Conservation (phyloP, 345 rosid species). For the Populus pruinosa region DNA sequence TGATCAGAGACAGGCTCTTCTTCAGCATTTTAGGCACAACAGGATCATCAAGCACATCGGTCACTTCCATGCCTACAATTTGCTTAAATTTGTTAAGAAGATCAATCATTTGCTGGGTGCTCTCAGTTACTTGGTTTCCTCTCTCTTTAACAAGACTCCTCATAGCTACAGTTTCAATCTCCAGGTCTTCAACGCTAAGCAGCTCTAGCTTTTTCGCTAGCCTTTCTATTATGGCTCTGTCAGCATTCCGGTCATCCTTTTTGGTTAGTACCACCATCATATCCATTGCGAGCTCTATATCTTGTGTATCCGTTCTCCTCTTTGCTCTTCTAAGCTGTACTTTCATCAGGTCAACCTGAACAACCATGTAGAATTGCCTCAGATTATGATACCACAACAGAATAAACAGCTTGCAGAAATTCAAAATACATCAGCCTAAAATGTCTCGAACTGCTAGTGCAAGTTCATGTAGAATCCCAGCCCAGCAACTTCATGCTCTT, state of each 20-base stretch:
- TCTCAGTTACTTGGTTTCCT: constrained; percentile 37
- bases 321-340: constrained; percentile 52
- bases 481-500: neutral
- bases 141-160: constrained; percentile 45
- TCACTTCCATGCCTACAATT: constrained; percentile 51
- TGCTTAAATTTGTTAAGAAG: constrained; percentile 67
- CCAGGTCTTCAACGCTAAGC: constrained; percentile 49
- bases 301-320: constrained; percentile 72
- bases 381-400: neutral
- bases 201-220: constrained; percentile 71
- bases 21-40: constrained; percentile 26
- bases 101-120: constrained; percentile 46
- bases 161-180: constrained; percentile 52
- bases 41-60: constrained; percentile 37
- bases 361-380: neutral
- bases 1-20: constrained; percentile 44
- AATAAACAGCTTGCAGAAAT: neutral
- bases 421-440: neutral
- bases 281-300: constrained; percentile 79
- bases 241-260: constrained; percentile 57
- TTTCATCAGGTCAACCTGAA: constrained; percentile 51
- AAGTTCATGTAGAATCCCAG: neutral
- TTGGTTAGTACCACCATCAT: constrained; percentile 66
- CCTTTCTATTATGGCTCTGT: constrained; percentile 63
- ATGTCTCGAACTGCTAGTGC: neutral